Percentiles rank a stretch among this genome's conserved stretches.
These are phyloP conservation scores for Chlorella sp. DNA, from an alignment of 139 green algal genomes.

Conservation along the genomic window DNA sequence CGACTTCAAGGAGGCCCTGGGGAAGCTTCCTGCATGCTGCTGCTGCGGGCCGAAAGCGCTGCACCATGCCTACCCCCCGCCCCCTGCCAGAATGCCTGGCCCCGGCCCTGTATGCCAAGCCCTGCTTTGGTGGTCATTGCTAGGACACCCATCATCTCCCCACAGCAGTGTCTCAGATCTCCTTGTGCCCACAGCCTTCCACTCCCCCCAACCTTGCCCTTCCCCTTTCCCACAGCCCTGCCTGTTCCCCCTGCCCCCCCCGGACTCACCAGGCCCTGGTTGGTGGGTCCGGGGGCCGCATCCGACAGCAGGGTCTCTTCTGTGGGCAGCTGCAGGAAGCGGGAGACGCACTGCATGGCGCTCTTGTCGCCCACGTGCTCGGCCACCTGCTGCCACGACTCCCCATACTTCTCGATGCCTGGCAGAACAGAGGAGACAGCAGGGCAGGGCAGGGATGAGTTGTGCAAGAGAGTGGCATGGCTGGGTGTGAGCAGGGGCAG, in stretches of 20 bases:
- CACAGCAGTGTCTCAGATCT: too few relatives aligned
- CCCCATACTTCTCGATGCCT: constrained; percentile 88
- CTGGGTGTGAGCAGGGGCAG: neutral
- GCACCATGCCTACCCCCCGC: too few relatives aligned
- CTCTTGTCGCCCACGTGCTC: constrained; percentile 88
- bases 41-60: too few relatives aligned
- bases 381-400: constrained; percentile 87
- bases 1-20: too few relatives aligned
- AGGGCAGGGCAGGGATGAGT: neutral
- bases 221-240: too few relatives aligned
- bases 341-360: constrained; percentile 84
- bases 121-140: too few relatives aligned
- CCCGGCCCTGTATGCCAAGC: neutral
- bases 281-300: neutral
- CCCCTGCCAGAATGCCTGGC: too few relatives aligned
- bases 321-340: constrained; percentile 92
- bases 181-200: too few relatives aligned
- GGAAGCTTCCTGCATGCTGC: too few relatives aligned
- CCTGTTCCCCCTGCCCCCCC: neutral
- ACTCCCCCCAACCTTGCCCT: too few relatives aligned
- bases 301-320: constrained; percentile 71
- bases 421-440: constrained; percentile 13
- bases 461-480: neutral
- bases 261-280: constrained; percentile 7
- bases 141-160: neutral